Percentiles rank a stretch among this genome's conserved stretches.
Evolutionary conservation across 495 filamentous ascomycete species (phyloP).

Genomic region (Sordaria brevicollis): DNA sequence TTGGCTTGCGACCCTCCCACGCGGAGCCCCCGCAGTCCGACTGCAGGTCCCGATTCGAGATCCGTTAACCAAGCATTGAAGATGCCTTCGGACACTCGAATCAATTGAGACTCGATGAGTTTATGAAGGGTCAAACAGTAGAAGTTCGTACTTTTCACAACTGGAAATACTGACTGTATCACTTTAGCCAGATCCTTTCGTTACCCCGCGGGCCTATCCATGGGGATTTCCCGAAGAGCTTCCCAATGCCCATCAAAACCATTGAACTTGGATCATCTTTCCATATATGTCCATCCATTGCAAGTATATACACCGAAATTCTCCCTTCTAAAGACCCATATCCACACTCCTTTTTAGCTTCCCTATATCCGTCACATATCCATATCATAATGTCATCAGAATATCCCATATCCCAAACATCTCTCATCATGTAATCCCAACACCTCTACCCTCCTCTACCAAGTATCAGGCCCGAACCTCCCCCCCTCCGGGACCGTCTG

Average conservation of each 20-base stretch:
- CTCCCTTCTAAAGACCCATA: background rate
- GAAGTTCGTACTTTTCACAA: background rate
- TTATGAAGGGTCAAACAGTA: background rate
- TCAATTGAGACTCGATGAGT: background rate
- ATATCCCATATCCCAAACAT: background rate
- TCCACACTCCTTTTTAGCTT: background rate
- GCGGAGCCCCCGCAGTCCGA: background rate
- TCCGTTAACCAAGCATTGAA: background rate
- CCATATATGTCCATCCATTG: background rate
- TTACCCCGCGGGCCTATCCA: background rate
- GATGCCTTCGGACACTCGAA: background rate
- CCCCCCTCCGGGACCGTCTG: conserved; percentile 39
- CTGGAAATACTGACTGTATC: background rate
- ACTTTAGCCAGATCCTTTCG: background rate
- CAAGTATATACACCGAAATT: background rate
- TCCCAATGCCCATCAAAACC: background rate
- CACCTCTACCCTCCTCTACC: conserved; percentile 24
- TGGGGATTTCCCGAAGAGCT: background rate
- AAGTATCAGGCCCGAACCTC: conserved; percentile 47
- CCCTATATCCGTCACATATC: background rate
- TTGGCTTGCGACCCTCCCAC: background rate
- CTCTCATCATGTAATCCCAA: background rate
- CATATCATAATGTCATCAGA: no score
- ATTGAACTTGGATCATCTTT: background rate
- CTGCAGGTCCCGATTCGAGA: background rate